phyloP scores from a whole-genome alignment of 768 basidiomycete species.

The Phanerochaete sordida region DNA sequence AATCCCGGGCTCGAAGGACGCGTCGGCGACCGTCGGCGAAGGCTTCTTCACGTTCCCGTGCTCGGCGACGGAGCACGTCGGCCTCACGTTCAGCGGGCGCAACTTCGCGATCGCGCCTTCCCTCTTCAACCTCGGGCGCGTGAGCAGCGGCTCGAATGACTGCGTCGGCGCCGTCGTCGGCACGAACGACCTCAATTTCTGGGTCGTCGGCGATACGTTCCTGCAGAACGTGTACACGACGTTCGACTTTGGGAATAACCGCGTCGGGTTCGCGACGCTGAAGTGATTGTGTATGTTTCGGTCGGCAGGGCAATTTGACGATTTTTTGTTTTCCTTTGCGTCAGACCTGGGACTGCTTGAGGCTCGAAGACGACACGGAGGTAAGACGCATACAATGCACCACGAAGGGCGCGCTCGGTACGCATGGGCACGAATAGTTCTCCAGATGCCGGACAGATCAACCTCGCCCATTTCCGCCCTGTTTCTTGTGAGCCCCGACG shows the following conservation, averaged over 20 bases:
- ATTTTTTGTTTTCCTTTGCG: too few relatives aligned
- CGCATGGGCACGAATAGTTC: too few relatives aligned
- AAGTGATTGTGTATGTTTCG: constrained; percentile 1
- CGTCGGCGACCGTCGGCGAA: neutral
- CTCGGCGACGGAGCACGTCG: constrained; percentile 23
- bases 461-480: too few relatives aligned
- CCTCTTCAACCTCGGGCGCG: constrained; percentile 42
- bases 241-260: constrained; percentile 33
- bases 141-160: constrained; percentile 24
- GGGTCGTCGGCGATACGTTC: constrained; percentile 39
- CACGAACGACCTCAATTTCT: constrained; percentile 16
- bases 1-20: neutral
- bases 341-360: too few relatives aligned
- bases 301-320: too few relatives aligned
- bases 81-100: constrained; percentile 36
- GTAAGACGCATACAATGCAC: too few relatives aligned
- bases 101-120: constrained; percentile 32
- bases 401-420: too few relatives aligned
- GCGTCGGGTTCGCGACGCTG: constrained; percentile 18
- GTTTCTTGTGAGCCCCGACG: too few relatives aligned
- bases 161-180: constrained; percentile 36
- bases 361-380: too few relatives aligned
- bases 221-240: constrained; percentile 43
- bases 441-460: too few relatives aligned
- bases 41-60: constrained; percentile 39